Conservation (phyloP, 78 protist genomes). For the Goniomonas avonlea region DNA sequence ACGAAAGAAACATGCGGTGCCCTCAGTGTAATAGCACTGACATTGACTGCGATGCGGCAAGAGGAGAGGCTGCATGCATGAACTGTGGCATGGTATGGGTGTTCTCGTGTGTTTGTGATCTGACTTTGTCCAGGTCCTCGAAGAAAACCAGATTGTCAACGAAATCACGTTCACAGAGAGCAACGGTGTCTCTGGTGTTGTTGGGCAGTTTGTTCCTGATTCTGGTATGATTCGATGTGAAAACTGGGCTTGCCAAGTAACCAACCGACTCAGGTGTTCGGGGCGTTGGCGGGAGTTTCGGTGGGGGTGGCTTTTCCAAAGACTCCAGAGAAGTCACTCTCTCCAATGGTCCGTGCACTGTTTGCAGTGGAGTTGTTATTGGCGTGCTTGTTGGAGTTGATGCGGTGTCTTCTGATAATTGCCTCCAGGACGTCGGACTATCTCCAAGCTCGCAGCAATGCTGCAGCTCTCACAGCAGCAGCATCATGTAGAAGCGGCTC, state of each 20-base stretch:
- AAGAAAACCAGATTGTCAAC: slow-evolving; percentile 31
- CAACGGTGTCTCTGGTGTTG: slow-evolving; percentile 28
- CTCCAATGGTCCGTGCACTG: slow-evolving; percentile 16
- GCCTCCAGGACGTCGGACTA: neutral
- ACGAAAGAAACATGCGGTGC: too few relatives aligned
- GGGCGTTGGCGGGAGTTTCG: neutral
- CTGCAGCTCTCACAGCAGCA: neutral
- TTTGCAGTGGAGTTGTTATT: too few relatives aligned
- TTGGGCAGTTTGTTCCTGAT: slow-evolving; percentile 35
- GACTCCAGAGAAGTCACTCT: slow-evolving; percentile 33
- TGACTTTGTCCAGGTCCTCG: slow-evolving; percentile 36
- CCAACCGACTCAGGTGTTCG: neutral
- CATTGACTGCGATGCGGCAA: slow-evolving; percentile 4
- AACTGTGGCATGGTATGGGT: too few relatives aligned
- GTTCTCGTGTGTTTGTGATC: too few relatives aligned
- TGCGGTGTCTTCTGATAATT: too few relatives aligned
- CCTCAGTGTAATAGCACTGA: neutral
- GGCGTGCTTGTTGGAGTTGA: too few relatives aligned
- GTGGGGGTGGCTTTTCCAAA: slow-evolving; percentile 15
- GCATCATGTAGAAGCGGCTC: slow-evolving; percentile 44
- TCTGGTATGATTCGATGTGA: neutral
- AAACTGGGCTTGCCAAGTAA: neutral
- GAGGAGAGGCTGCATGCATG: neutral
- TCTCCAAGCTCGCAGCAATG: slow-evolving; percentile 29
- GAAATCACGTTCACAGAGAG: slow-evolving; percentile 31